Conservation (phyloP, 148 eudicot species). For the Chenopodium suecicum region DNA sequence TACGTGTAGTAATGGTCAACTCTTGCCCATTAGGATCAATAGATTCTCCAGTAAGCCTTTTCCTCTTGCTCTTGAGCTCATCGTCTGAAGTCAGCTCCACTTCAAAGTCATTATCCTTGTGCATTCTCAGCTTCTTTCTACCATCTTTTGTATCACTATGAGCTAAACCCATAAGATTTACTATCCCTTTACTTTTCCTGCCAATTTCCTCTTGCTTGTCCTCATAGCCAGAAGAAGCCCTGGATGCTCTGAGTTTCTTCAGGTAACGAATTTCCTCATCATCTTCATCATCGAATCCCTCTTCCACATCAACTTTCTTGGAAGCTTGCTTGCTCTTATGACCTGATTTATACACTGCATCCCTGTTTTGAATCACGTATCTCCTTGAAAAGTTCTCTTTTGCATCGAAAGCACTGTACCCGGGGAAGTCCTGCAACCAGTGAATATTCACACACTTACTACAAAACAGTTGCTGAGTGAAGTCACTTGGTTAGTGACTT, state of each 20-base stretch:
- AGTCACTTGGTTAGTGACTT: neutral
- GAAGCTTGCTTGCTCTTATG: conserved; percentile 44
- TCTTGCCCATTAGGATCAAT: conserved; percentile 33
- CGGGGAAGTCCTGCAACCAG: conserved; percentile 22
- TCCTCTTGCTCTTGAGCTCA: conserved; percentile 36
- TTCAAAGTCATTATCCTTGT: conserved; percentile 34
- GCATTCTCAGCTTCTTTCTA: conserved; percentile 25
- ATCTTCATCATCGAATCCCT: conserved; percentile 51
- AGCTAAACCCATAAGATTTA: conserved; percentile 17
- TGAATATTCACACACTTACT: neutral
- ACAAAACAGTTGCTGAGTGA: neutral
- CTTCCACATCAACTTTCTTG: conserved; percentile 43
- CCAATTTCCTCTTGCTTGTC: conserved; percentile 25
- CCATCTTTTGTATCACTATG: conserved; percentile 23
- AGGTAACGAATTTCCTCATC: conserved; percentile 75
- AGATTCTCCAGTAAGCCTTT: conserved; percentile 23
- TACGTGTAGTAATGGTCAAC: conserved; percentile 52
- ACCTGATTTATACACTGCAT: conserved; percentile 21
- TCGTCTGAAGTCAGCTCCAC: conserved; percentile 38
- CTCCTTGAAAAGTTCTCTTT: conserved; percentile 24
- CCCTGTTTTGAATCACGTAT: conserved; percentile 11
- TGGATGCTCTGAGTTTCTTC: conserved; percentile 56
- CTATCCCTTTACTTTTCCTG: conserved; percentile 27
- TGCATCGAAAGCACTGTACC: conserved; percentile 9
- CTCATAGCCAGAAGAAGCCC: conserved; percentile 27